Conservation (phyloP, 2,329 filamentous ascomycete species). For the Scytalidium lignicola region DNA sequence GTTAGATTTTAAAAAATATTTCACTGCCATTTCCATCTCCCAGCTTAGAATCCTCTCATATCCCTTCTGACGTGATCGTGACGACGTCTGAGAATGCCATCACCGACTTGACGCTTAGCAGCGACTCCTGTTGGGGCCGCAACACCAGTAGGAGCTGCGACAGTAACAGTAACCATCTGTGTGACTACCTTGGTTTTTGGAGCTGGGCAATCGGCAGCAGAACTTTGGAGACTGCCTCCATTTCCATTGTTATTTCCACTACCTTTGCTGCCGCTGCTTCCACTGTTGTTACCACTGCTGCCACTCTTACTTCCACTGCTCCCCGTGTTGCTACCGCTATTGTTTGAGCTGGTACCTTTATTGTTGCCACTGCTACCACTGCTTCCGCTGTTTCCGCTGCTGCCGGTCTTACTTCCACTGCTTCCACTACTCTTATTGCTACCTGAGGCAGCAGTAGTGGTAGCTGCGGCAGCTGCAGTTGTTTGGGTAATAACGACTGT, state of each 20-base stretch:
- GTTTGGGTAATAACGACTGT: not conserved
- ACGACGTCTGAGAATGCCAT: not conserved
- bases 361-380: too few relatives aligned
- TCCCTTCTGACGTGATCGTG: not conserved
- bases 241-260: not conserved
- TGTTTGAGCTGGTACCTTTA: too few relatives aligned
- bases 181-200: not conserved
- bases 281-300: too few relatives aligned
- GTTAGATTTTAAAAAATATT: not conserved
- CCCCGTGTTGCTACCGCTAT: too few relatives aligned
- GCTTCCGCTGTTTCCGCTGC: too few relatives aligned
- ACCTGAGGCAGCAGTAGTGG: not conserved
- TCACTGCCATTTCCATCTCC: not conserved
- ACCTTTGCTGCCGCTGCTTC: not conserved
- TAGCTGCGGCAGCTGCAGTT: not conserved
- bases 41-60: not conserved
- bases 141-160: not conserved
- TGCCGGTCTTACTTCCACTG: not conserved
- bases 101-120: not conserved
- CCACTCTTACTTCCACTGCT: too few relatives aligned
- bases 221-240: not conserved
- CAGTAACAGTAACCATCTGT: not conserved
- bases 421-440: not conserved
- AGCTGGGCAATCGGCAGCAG: not conserved
- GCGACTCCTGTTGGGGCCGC: not conserved